Evolutionary conservation across 768 basidiomycete genomes (phyloP), one percentile per base, ranked within the genome.

Genomic region (Mycena kentingensis): DNA sequence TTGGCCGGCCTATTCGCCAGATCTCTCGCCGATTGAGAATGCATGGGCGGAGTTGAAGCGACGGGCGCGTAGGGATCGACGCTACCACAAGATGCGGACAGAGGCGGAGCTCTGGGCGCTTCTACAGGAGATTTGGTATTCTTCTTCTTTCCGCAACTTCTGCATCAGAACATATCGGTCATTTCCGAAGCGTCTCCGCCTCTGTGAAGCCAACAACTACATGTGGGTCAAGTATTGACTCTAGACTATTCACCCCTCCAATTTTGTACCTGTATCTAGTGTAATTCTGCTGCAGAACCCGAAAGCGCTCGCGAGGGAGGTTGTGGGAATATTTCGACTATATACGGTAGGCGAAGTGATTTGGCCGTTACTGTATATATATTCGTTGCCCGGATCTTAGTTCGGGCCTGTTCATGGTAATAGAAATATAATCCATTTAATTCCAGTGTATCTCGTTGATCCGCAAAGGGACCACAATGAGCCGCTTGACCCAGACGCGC

Each of bases 21-120:
- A 70, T 45, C 52, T 67, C 27, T 68, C 66, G 51, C 62, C 56
- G 15, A 60, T 65, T 15, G 61, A 67, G 51, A 57, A 63, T 57
- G 52, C 60, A 16, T 65, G 66, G 66, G 51, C 46, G 31, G 21
- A 59, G 16, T 35, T 65, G 16, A 51, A 67, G 31, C 16, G 22
- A 3, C 29, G 22, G n/a, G 35, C 61, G 5, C 38, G 37, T 2
- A 29, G 21, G 6, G 25, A 51, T 12, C 15, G 37, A 16, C 38
- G 46, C 12, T 51, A 31, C 21, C 53, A 51, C 13, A 16, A 29
- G 22, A 51, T 38, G 8, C 24, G 18, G 15, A 49, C 57, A 36
- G 13, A 39, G n/a, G 60, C 61, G 7, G 42, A 66, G 31, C 42
- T 64, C 5, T 63, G 50, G 11, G 43, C 15, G 43, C 11, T 38